Percentiles rank a stretch among this genome's conserved stretches.
Conservation (phyloP, 2,329 filamentous ascomycete genomes). For the Alternaria burnsii region DNA sequence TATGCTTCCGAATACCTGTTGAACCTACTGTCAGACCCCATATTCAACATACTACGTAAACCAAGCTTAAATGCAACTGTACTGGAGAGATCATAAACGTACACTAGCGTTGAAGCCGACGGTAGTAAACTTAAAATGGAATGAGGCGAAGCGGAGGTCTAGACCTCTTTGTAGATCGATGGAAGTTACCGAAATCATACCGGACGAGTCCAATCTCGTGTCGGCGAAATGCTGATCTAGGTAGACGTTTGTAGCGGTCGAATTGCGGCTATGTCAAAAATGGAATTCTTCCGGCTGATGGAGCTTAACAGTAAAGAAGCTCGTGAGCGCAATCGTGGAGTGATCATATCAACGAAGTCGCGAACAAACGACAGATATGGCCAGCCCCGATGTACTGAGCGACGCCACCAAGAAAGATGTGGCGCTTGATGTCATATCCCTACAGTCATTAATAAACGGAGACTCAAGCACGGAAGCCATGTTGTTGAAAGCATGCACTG, state of each 20-base stretch:
- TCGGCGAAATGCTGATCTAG: neutral
- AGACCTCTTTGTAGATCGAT: neutral
- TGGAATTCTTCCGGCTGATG: neutral
- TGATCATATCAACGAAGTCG: neutral
- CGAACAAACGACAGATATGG: neutral
- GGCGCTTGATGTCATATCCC: neutral
- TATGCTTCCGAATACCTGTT: neutral
- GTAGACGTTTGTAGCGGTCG: neutral
- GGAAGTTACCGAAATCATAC: neutral
- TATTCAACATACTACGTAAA: neutral
- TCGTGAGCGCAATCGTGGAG: neutral
- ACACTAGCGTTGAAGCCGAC: neutral
- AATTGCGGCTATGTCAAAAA: neutral
- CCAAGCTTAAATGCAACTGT: neutral
- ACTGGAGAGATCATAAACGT: neutral
- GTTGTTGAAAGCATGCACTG: neutral
- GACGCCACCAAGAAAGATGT: neutral
- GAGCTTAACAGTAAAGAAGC: fast-evolving
- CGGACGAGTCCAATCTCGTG: neutral
- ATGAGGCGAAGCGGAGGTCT: neutral
- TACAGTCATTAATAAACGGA: neutral
- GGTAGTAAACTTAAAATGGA: neutral
- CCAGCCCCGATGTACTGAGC: neutral
- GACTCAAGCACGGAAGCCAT: neutral
- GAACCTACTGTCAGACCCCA: neutral